Evolutionary conservation across 2,329 filamentous ascomycete genomes (phyloP), one percentile per base, ranked within the genome.

Genomic region (Sporothrix sp.): DNA sequence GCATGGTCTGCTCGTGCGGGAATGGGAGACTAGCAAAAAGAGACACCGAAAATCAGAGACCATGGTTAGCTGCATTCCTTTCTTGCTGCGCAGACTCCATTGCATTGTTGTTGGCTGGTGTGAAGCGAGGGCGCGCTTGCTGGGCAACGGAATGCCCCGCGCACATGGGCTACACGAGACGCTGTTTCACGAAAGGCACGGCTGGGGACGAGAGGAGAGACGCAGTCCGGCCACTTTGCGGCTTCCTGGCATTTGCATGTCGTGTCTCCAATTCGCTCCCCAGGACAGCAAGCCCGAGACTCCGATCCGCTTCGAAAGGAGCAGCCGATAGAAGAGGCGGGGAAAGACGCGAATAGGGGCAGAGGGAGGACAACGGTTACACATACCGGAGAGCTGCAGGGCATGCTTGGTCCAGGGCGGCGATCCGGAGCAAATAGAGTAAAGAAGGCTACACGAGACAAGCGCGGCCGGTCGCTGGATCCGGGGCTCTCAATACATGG

Each of bases 1-100:
- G 46, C 58, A 60, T 60, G 50, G 45, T 60, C 56, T 55, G 30
- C 20, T 36, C 20, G 25, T 18, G 42, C 5, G 25, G 42, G 23
- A 47, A 47, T 47, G 47, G 20, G 28, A 16, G 45, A 43, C 21
- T 45, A 43, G 21, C 18, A 33, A 21, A 35, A 21, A 30, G 16
- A 39, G 20, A 21, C 28, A 8, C 28, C n/a, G 16, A 36, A 25
- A 46, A 27, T 37, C 16, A 44, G 16, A 33, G 23, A 35, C 14
- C 8, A 38, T 27, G 40, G 46, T 54, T 53, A 56, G 56, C 20
- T 48, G 20, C 50, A 52, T 52, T 52, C 50, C 43, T 42, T 32
- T 10, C n/a, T 23, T n/a, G 18, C n/a, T 38, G 25, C 16, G 28
- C 10, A 18, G 7, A 18, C 20, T 16, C 16, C 23, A 48, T 32